Percentiles rank a stretch among this genome's conserved stretches.
phyloP scores from a whole-genome alignment of 768 basidiomycete genomes.

The Kwoniella sp. region DNA sequence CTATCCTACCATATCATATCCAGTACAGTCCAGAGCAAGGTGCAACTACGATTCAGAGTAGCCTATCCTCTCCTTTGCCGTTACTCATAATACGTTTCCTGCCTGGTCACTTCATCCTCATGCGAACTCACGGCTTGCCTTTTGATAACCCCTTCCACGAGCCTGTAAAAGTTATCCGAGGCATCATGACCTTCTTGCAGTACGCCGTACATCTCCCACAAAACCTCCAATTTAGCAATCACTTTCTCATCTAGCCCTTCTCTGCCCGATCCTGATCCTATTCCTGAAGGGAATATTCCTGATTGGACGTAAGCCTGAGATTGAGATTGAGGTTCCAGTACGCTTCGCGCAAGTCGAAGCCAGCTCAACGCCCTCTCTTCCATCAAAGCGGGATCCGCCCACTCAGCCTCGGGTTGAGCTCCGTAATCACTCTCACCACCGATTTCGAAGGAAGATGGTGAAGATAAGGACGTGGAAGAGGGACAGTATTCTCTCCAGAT shows the following conservation, averaged over 20 bases:
- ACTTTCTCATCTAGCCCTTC: neutral
- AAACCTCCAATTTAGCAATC: constrained; percentile 12
- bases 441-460: too few species aligned
- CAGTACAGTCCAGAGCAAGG: too few species aligned
- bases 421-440: too few species aligned
- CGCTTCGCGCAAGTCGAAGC: constrained; percentile 6
- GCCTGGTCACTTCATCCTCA: constrained; percentile 13
- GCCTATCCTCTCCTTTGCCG: too few species aligned
- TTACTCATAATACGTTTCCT: constrained; percentile 21
- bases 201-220: constrained; percentile 22
- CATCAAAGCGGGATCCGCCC: neutral
- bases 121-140: neutral
- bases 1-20: too few species aligned
- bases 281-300: too few species aligned
- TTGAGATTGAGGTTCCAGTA: neutral
- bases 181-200: constrained; percentile 12
- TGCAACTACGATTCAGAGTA: too few species aligned
- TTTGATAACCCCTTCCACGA: constrained; percentile 20
- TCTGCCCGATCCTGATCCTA: too few species aligned
- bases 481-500: constrained; percentile 14
- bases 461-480: neutral
- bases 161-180: constrained; percentile 11
- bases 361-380: constrained; percentile 20
- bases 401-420: neutral
- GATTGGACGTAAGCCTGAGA: neutral